phyloP scores from a whole-genome alignment of 2,329 filamentous ascomycete genomes.

The Daldinia eschscholtzii region DNA sequence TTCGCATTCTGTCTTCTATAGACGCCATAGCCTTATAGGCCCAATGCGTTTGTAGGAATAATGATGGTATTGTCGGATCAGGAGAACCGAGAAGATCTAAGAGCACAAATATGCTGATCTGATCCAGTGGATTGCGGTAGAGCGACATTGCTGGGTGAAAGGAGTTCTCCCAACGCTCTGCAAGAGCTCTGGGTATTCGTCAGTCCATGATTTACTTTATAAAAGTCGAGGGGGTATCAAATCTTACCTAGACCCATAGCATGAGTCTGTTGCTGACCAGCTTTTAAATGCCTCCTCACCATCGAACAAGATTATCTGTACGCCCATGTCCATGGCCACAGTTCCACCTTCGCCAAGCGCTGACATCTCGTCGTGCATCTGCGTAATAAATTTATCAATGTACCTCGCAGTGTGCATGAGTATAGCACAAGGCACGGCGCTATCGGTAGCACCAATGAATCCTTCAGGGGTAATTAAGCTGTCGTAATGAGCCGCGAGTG shows the following conservation, averaged over 20 bases:
- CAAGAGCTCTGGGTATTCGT: constrained; percentile 66
- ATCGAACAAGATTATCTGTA: constrained; percentile 85
- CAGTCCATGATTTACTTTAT: constrained; percentile 4
- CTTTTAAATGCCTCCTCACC: constrained; percentile 83
- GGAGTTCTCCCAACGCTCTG: constrained; percentile 76
- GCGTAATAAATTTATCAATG: constrained; percentile 77
- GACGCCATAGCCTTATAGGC: constrained; percentile 76
- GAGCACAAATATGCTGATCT: constrained; percentile 81
- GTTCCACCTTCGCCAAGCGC: constrained; percentile 64
- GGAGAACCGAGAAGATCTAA: constrained; percentile 78
- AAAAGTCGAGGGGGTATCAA: background rate
- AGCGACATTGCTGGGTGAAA: constrained; percentile 75
- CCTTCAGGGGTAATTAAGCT: constrained; percentile 78
- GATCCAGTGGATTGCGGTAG: constrained; percentile 76
- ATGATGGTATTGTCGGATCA: constrained; percentile 73
- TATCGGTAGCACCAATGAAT: constrained; percentile 88
- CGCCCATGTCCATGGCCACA: constrained; percentile 76
- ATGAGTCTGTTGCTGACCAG: constrained; percentile 79
- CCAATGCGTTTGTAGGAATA: constrained; percentile 85
- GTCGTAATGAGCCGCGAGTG: constrained; percentile 87
- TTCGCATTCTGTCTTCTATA: constrained; percentile 74
- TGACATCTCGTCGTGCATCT: constrained; percentile 79
- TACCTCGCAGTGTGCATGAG: constrained; percentile 80
- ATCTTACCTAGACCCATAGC: constrained; percentile 79
- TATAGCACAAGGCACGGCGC: constrained; percentile 86